phyloP scores from a whole-genome alignment of 805 yeast species.

The Pichia manshurica region DNA sequence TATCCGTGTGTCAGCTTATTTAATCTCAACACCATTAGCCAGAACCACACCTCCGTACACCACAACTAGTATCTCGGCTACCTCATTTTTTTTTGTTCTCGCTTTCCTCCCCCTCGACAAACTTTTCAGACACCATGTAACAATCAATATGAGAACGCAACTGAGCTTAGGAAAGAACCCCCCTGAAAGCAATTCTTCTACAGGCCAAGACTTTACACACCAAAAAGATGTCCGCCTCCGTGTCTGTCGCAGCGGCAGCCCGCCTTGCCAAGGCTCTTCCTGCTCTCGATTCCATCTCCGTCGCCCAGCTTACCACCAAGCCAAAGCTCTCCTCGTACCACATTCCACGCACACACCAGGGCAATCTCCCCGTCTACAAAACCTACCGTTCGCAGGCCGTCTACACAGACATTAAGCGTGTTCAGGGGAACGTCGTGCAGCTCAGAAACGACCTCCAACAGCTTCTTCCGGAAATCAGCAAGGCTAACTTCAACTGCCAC shows the following conservation, averaged over 20 bases:
- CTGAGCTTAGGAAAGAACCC: too few species aligned
- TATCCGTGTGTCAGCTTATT: too few species aligned
- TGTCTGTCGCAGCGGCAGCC: constrained; percentile 8
- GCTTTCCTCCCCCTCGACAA: too few species aligned
- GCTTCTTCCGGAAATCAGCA: constrained; percentile 42
- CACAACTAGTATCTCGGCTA: too few species aligned
- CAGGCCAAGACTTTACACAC: too few species aligned
- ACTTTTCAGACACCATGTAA: too few species aligned
- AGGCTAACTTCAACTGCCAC: constrained; percentile 39
- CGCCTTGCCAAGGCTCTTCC: constrained; percentile 24
- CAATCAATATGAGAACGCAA: too few species aligned
- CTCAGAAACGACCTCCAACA: constrained; percentile 61
- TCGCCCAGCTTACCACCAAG: constrained; percentile 26
- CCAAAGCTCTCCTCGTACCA: constrained; percentile 36
- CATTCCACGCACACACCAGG: constrained; percentile 48
- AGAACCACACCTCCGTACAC: too few species aligned
- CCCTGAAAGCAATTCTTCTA: too few species aligned
- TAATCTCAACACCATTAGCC: too few species aligned
- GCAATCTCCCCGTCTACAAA: constrained; percentile 77
- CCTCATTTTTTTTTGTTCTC: too few species aligned
- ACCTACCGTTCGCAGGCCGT: constrained; percentile 56
- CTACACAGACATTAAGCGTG: constrained; percentile 69
- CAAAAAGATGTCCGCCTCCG: too few species aligned
- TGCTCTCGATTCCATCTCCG: constrained; percentile 19
- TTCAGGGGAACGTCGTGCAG: constrained; percentile 61